Base-by-base conservation (phyloP, 2,329 filamentous ascomycete species). In the Exophiala dermatitidis region DNA sequence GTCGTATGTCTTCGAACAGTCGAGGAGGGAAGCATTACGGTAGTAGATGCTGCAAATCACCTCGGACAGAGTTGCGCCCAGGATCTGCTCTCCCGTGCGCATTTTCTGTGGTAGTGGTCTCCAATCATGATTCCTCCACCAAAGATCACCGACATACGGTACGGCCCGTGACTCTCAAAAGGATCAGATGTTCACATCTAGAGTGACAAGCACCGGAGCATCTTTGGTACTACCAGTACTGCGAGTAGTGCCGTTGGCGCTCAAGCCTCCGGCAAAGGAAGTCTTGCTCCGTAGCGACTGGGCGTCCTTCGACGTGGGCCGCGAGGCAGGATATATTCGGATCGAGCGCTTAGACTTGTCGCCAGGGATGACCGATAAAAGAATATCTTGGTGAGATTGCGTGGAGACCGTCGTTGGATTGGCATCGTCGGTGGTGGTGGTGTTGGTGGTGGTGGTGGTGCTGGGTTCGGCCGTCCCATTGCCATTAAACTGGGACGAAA, bases 281-380 rank as follows among this genome's bases (percentile, higher is more conserved):
- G 50, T 54, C 48, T 61, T 60, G 33, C 60, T 62, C 29, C 54
- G 45, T n/a, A 61, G 32, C 2, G 58, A 60, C 46, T 54, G 47
- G 12, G 56, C 54, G 41, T 60, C 57, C n/a, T 55, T 58, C 5
- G 58, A 60, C 12, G 54, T 59, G 26, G 61, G 61, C 40, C 61
- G 54, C 6, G 56, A 61, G 5, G 60, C 60, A 33, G 61, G 60
- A 42, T 62, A 63, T 36, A 63, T 63, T 32, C 61, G 48, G 19
- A 63, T 62, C 37, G 58, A 60, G 30, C 60, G 52, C 46, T 61
- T 62, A 8, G 58, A 60, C 40, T 63, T 63, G 46, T 63, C 61
- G 10, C 61, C 61, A 1, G 61, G 61, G 9, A 63, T 63, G 42
- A 62, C 50, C 3, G 57, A 61, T 2, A 63, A 46, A 28, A 63